Percentiles rank a stretch among this genome's conserved stretches.
phyloP scores from a whole-genome alignment of 352 stramenopile genomes.

The Phytophthora brassicae region DNA sequence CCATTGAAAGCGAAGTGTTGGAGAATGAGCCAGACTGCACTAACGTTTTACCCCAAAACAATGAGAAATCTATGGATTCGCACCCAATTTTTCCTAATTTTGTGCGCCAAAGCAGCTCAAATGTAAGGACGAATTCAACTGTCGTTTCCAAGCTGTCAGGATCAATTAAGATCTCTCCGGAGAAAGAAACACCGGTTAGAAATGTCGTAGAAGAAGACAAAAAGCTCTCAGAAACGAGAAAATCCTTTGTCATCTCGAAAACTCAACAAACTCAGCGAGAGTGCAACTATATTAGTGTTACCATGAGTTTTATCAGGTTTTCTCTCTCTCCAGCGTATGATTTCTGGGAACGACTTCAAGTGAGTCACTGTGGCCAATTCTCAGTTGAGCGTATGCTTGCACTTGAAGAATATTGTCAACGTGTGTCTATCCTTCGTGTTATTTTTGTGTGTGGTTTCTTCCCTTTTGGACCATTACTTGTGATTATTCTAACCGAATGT shows the following conservation, averaged over 20 bases:
- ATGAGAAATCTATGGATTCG: slow-evolving; percentile 3
- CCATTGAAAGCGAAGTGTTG: neutral
- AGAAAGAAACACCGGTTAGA: slow-evolving; percentile 1
- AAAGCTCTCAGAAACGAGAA: slow-evolving; percentile 8
- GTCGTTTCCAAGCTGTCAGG: slow-evolving; percentile 3
- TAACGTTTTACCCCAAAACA: slow-evolving; percentile 7
- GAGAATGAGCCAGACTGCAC: slow-evolving; percentile 12
- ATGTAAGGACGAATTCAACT: neutral
- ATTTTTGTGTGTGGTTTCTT: slow-evolving; percentile 23
- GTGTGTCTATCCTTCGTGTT: slow-evolving; percentile 16
- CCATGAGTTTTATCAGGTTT: slow-evolving; percentile 2
- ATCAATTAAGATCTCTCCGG: slow-evolving; percentile 6
- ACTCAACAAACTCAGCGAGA: neutral
- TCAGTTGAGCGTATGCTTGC: slow-evolving; percentile 35
- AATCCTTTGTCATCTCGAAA: slow-evolving; percentile 9
- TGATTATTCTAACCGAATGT: slow-evolving; percentile 16
- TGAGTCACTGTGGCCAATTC: slow-evolving; percentile 38
- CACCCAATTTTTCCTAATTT: neutral
- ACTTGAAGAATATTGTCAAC: slow-evolving; percentile 12
- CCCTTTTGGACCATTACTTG: slow-evolving; percentile 16
- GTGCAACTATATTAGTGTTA: neutral
- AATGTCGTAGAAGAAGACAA: neutral
- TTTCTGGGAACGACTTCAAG: slow-evolving; percentile 31
- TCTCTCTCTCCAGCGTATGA: slow-evolving; percentile 17
- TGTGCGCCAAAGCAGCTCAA: neutral